Conservation (phyloP, 257 asterid genomes). For the Solanum lycopersicoides region DNA sequence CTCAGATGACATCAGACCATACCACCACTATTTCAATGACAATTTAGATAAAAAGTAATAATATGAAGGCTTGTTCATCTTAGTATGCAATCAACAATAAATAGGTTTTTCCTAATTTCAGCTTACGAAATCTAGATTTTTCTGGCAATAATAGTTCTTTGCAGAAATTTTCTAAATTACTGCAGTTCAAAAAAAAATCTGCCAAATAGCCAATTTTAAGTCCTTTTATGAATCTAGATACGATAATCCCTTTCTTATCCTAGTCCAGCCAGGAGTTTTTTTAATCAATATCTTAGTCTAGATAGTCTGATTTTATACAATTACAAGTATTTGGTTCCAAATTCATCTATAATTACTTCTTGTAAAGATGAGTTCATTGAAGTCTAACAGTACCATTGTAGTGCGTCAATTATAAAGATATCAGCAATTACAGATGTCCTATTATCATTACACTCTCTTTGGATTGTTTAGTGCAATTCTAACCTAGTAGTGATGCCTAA, state of each 20-base stretch:
- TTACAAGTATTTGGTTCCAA: neutral
- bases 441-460: neutral
- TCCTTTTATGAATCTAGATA: neutral
- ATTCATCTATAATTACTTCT: neutral
- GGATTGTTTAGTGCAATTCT: neutral
- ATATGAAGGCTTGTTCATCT: neutral
- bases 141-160: neutral
- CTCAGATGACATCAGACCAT: neutral
- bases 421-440: neutral
- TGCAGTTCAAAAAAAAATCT: neutral
- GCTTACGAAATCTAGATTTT: neutral
- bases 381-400: neutral
- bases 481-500: neutral
- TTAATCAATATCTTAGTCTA: neutral
- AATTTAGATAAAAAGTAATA: neutral
- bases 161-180: neutral
- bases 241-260: neutral
- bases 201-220: neutral
- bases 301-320: neutral
- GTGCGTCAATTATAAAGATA: neutral
- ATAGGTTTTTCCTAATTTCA: neutral
- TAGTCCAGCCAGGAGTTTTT: neutral
- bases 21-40: neutral
- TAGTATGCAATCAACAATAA: neutral
- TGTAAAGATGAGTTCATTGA: neutral